These are phyloP conservation scores for Microsporum ferrugineum DNA, from an alignment of 2,329 filamentous ascomycete genomes.

Conservation along the genomic window DNA sequence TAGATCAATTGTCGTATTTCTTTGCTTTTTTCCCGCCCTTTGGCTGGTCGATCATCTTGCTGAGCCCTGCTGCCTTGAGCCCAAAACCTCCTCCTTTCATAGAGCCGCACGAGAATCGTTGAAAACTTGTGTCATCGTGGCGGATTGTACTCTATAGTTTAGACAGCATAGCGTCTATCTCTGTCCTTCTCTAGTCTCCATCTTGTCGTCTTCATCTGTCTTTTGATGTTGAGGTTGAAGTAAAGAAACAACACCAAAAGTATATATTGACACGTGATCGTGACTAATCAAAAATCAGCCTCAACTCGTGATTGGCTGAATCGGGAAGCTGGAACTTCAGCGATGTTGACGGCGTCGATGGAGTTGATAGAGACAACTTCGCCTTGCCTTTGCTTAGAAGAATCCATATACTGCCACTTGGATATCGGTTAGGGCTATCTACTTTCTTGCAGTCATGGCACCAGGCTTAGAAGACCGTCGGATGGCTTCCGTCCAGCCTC, in stretches of 20 bases:
- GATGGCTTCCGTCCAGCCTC: constrained; percentile 49
- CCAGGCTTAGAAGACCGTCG: constrained; percentile 34
- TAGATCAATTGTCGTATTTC: neutral
- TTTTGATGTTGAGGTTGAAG: neutral
- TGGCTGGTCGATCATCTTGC: neutral
- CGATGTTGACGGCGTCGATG: neutral
- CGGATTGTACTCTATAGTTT: no score
- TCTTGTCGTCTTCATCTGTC: neutral
- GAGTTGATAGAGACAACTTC: neutral
- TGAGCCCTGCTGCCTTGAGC: neutral
- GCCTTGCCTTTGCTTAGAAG: neutral
- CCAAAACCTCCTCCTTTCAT: neutral
- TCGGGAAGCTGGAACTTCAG: neutral
- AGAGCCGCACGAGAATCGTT: neutral
- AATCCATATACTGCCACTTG: neutral
- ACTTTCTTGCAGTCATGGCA: constrained; percentile 24
- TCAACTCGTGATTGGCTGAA: neutral
- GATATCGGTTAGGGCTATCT: neutral
- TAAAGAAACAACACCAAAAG: neutral
- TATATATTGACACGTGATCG: neutral
- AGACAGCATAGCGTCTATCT: neutral
- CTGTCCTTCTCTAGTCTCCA: neutral
- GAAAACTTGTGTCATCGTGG: no score
- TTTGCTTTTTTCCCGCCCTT: neutral
- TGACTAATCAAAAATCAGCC: neutral